phyloP scores from a whole-genome alignment of 2,329 filamentous ascomycete genomes.

The Falciphora oryzae region DNA sequence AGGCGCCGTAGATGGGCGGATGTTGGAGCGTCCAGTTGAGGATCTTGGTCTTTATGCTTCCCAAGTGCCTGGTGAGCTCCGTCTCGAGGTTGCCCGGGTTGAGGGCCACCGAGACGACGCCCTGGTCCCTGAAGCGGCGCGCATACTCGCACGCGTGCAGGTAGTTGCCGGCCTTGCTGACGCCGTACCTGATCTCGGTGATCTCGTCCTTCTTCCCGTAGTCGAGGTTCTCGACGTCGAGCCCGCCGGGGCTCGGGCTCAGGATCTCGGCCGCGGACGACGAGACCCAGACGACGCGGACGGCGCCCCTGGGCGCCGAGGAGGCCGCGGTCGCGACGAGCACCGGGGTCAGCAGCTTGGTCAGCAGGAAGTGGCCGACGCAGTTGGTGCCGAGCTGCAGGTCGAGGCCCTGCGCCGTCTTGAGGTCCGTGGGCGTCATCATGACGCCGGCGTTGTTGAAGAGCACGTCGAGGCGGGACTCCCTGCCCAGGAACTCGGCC shows the following conservation, averaged over 20 bases:
- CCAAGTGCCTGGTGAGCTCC: conserved; percentile 19
- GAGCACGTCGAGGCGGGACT: conserved; percentile 28
- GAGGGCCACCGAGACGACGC: conserved; percentile 21
- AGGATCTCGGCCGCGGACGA: conserved; percentile 15
- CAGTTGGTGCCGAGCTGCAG: conserved; percentile 18
- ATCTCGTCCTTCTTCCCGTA: conserved; percentile 10
- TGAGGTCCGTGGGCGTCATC: conserved; percentile 20
- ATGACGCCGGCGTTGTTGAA: conserved; percentile 37
- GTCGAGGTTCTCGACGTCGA: conserved; percentile 16
- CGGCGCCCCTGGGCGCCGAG: conserved; percentile 6
- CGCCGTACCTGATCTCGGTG: conserved; percentile 15
- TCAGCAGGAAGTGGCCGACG: conserved; percentile 18
- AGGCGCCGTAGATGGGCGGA: conserved; percentile 26
- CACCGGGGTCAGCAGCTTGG: conserved; percentile 20
- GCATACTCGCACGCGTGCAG: conserved; percentile 20
- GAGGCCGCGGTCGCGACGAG: conserved; percentile 16
- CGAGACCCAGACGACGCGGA: conserved; percentile 22
- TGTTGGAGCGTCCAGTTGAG: conserved; percentile 17
- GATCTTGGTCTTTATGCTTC: conserved; percentile 12
- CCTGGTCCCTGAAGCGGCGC: conserved; percentile 16
- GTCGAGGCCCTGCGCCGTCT: conserved; percentile 41
- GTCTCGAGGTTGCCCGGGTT: conserved; percentile 24
- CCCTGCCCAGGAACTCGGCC: conserved; percentile 18
- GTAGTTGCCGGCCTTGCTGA: conserved; percentile 22
- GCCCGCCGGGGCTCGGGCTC: conserved; percentile 11